A percentile compares a stretch with the other conserved stretches of the same genome.
Evolutionary conservation across 192 early-diverging fungal species (phyloP).

Genomic region (Linnemannia elongata): DNA sequence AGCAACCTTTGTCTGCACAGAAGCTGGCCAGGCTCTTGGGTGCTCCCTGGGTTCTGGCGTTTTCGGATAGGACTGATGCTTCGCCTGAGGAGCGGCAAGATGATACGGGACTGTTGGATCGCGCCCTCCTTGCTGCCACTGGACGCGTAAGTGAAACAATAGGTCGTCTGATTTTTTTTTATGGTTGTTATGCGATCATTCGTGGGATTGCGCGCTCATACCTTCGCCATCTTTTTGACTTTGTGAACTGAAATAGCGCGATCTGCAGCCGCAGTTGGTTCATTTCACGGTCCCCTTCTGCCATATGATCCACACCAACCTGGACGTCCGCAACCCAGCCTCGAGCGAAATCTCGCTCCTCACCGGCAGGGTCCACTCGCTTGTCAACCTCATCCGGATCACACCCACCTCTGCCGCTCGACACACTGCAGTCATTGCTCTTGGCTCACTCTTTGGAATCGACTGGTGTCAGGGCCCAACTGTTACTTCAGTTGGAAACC

Average conservation of each 20-base stretch:
- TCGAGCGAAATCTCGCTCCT: slow-evolving; percentile 51
- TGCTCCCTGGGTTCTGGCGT: slow-evolving; percentile 53
- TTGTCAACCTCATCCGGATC: slow-evolving; percentile 48
- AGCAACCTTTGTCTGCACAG: slow-evolving; percentile 16
- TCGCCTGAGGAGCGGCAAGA: slow-evolving; percentile 35
- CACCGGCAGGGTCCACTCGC: slow-evolving; percentile 45
- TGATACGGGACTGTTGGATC: slow-evolving; percentile 38
- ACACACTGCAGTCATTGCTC: slow-evolving; percentile 46
- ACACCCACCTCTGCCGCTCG: slow-evolving; percentile 52
- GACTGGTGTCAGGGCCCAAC: slow-evolving; percentile 40
- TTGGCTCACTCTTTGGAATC: slow-evolving; percentile 41
- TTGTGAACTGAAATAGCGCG: slow-evolving; percentile 18
- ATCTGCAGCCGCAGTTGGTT: slow-evolving; percentile 41
- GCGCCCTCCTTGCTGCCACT: slow-evolving; percentile 25
- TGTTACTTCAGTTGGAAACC: slow-evolving; percentile 33
- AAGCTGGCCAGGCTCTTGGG: slow-evolving; percentile 35
- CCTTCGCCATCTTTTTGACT: background rate
- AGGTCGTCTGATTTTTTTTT: background rate
- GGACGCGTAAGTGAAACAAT: slow-evolving; percentile 16
- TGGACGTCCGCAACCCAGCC: slow-evolving; percentile 40
- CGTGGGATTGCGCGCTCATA: background rate
- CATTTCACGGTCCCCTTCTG: slow-evolving; percentile 55
- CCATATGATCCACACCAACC: slow-evolving; percentile 52
- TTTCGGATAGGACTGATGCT: slow-evolving; percentile 34
- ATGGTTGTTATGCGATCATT: background rate